phyloP scores from a whole-genome alignment of 179 eudicot genomes.

The Corrigiola litoralis region DNA sequence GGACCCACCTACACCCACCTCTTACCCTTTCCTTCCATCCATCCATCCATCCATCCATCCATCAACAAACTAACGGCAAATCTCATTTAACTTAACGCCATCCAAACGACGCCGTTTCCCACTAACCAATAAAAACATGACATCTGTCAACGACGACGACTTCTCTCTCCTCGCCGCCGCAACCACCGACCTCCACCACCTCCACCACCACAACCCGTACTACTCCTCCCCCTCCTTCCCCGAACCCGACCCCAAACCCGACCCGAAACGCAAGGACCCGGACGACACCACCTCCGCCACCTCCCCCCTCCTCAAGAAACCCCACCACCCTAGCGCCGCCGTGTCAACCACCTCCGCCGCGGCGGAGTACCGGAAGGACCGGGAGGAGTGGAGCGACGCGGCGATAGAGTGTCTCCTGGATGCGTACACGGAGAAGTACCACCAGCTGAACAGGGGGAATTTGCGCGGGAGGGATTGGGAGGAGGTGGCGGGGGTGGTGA shows the following conservation, averaged over 20 bases:
- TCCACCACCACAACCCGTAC: slow-evolving; percentile 26
- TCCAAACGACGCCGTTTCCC: too few species aligned
- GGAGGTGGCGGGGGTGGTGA: slow-evolving; percentile 72
- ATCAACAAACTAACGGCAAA: too few species aligned
- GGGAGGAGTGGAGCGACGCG: slow-evolving; percentile 93
- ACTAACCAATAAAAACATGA: too few species aligned
- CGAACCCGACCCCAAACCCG: neutral
- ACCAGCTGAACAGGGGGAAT: slow-evolving; percentile 75
- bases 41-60: too few species aligned
- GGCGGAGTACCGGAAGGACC: slow-evolving; percentile 72
- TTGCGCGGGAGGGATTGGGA: slow-evolving; percentile 96
- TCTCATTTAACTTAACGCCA: too few species aligned
- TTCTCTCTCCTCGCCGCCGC: slow-evolving; percentile 64
- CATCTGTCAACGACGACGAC: slow-evolving; percentile 88
- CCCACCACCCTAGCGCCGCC: slow-evolving; percentile 42
- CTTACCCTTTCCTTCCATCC: too few species aligned
- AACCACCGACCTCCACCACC: slow-evolving; percentile 31
- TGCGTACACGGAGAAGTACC: slow-evolving; percentile 71
- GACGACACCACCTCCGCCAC: slow-evolving; percentile 6
- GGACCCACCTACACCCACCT: too few species aligned
- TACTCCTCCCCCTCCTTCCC: slow-evolving; percentile 20
- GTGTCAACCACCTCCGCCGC: too few species aligned
- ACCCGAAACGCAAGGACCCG: neutral
- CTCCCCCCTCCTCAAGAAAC: too few species aligned
- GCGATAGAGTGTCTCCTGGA: slow-evolving; percentile 76